Evolutionary conservation across 2,329 filamentous ascomycete species (phyloP).

Genomic region (Aspergillus viridinutans): DNA sequence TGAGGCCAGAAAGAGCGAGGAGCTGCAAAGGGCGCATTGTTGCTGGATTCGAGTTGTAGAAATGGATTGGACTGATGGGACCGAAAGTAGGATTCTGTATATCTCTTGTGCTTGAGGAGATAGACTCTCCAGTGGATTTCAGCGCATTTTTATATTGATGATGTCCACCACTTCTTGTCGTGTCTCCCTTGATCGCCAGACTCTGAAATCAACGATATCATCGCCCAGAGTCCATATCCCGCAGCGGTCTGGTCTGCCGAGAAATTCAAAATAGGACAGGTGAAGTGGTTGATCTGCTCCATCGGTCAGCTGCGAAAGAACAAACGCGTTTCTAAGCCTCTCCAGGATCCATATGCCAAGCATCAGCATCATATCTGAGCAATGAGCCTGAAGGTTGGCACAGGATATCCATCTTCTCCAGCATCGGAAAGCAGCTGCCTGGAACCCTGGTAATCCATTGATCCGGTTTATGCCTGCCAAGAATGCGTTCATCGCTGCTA

Average conservation of each 20-base stretch:
- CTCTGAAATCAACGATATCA: not conserved
- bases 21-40: constrained; percentile 22
- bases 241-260: not conserved
- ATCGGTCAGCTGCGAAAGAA: not conserved
- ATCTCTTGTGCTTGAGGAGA: not conserved
- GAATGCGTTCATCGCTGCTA: constrained; percentile 4
- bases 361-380: not conserved
- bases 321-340: constrained; percentile 12
- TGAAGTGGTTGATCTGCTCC: not conserved
- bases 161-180: not conserved
- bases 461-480: not conserved
- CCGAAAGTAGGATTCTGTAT: not conserved
- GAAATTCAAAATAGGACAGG: not conserved
- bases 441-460: not conserved
- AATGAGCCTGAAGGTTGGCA: constrained; percentile 2
- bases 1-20: constrained; percentile 20
- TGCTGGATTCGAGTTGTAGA: not conserved
- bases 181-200: not conserved
- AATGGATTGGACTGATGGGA: not conserved
- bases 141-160: not conserved
- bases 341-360: constrained; percentile 2
- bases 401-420: not conserved
- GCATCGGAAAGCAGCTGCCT: not conserved
- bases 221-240: not conserved
- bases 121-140: not conserved